Conservation (phyloP, 2,329 filamentous ascomycete species). For the Sporothrix mexicana region DNA sequence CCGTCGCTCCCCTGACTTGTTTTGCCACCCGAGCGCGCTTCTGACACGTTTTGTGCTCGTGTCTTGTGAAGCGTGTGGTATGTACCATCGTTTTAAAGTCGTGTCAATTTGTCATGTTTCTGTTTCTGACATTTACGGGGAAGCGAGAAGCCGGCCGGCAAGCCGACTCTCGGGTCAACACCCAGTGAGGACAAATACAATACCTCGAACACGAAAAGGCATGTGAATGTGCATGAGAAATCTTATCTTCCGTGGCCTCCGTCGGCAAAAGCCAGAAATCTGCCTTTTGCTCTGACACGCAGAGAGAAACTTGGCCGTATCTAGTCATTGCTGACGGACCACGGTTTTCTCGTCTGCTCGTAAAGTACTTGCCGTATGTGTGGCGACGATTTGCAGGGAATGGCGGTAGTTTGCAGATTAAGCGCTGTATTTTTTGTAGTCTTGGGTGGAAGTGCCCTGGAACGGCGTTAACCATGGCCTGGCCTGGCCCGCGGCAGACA, state of each 20-base stretch:
- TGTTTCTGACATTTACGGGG: neutral
- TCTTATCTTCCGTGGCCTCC: neutral
- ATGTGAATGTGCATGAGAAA: conserved; percentile 13
- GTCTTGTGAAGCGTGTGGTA: neutral
- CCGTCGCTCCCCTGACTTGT: no score
- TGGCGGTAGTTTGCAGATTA: neutral
- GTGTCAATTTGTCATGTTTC: neutral
- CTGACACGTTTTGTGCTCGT: conserved; percentile 17
- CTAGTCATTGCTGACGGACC: neutral
- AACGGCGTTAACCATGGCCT: neutral
- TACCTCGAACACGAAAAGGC: neutral
- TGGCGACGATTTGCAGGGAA: neutral
- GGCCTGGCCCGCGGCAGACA: neutral
- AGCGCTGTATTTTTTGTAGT: conserved; percentile 16
- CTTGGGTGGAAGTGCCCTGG: neutral
- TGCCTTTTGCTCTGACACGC: conserved; percentile 1
- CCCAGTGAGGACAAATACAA: no score
- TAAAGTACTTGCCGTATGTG: neutral
- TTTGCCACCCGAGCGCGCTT: neutral
- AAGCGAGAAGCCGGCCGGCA: neutral
- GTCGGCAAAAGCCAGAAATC: neutral
- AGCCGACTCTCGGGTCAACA: neutral
- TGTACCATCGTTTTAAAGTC: no score
- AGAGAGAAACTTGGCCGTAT: neutral
- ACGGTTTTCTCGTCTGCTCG: neutral